Percentiles rank a stretch among this genome's conserved stretches.
These are phyloP conservation scores for Komagataella pastoris DNA, from an alignment of 805 yeast species.

Conservation along the genomic window DNA sequence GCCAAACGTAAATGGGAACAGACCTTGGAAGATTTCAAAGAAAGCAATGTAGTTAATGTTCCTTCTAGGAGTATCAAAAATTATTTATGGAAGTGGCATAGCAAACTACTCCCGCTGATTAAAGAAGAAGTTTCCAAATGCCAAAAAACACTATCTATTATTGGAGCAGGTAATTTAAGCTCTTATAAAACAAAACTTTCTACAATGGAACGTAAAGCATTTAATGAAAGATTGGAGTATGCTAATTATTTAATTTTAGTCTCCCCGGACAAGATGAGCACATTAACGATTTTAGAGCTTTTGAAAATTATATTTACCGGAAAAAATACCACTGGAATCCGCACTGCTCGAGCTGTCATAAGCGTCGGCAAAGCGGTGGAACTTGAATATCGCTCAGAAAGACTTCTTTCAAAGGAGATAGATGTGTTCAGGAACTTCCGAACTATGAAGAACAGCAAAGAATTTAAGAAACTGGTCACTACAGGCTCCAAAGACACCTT, in stretches of 20 bases:
- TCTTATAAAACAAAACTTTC: not conserved
- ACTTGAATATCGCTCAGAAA: conserved; percentile 66
- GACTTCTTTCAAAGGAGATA: conserved; percentile 42
- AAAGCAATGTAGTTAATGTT: conserved; percentile 35
- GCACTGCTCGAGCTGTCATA: conserved; percentile 70
- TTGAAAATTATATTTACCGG: conserved; percentile 58
- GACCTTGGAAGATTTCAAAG: conserved; percentile 54
- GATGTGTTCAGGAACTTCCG: conserved; percentile 37
- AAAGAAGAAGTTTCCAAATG: conserved; percentile 52
- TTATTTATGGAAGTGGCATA: conserved; percentile 76
- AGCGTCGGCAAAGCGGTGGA: conserved; percentile 79
- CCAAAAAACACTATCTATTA: conserved; percentile 21
- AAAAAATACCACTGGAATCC: conserved; percentile 46
- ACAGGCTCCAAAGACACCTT: conserved; percentile 17
- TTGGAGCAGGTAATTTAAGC: not conserved
- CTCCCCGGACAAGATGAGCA: conserved; percentile 69
- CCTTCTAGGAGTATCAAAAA: conserved; percentile 49
- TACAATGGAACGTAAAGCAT: conserved; percentile 8
- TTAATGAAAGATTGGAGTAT: conserved; percentile 33
- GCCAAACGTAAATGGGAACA: conserved; percentile 85
- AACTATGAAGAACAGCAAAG: conserved; percentile 32
- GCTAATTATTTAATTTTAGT: conserved; percentile 71
- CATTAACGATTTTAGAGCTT: conserved; percentile 73
- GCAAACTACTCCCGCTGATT: conserved; percentile 56
- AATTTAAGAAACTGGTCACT: conserved; percentile 25